Conservation (phyloP, 306 rosid species). For the Calophaca sinica region DNA sequence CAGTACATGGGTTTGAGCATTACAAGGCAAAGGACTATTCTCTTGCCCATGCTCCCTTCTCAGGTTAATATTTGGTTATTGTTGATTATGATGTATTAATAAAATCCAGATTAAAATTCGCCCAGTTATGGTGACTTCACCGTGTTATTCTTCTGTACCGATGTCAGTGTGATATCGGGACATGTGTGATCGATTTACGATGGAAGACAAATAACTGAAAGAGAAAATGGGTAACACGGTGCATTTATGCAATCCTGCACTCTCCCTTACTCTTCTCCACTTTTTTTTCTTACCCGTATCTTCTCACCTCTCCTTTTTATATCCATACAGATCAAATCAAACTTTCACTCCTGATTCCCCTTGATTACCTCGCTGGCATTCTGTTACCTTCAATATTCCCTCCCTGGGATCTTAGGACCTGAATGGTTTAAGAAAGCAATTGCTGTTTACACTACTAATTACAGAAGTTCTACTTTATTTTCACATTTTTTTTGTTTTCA, state of each 20-base stretch:
- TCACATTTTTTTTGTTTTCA: neutral
- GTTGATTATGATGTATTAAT: constrained; percentile 45
- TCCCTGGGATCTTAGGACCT: constrained; percentile 3
- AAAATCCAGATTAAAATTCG: constrained; percentile 24
- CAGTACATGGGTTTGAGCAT: constrained; percentile 96
- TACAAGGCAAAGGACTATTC: constrained; percentile 98
- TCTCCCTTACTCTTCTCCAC: neutral
- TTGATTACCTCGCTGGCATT: neutral
- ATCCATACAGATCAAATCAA: neutral
- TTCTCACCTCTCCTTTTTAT: constrained; percentile 9
- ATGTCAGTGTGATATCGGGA: neutral
- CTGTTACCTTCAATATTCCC: constrained; percentile 13
- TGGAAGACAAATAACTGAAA: neutral
- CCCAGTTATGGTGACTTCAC: constrained; percentile 16
- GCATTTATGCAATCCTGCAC: neutral
- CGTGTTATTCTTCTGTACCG: constrained; percentile 25
- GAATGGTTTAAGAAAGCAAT: neutral
- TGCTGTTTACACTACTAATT: neutral
- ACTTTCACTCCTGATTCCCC: neutral
- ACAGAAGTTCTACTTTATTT: constrained; percentile 2
- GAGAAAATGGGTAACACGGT: neutral
- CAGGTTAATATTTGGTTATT: constrained; percentile 73
- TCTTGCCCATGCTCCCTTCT: constrained; percentile 98
- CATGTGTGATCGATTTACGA: constrained; percentile 22
- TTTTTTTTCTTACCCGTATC: constrained; percentile 1